These are phyloP conservation scores for Salvia rosmarinus DNA, from an alignment of 257 asterid genomes.

Conservation along the genomic window DNA sequence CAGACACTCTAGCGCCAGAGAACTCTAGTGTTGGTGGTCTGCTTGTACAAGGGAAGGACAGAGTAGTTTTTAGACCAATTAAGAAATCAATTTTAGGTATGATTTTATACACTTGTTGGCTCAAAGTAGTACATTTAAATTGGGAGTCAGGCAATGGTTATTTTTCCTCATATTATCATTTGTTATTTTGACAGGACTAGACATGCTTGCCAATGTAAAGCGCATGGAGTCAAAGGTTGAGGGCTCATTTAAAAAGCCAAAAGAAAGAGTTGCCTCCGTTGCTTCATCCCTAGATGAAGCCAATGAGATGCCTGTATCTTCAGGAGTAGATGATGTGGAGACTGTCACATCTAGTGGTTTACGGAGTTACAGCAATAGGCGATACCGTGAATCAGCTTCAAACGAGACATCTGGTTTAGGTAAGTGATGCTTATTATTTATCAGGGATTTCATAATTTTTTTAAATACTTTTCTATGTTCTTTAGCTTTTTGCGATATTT, in stretches of 20 bases:
- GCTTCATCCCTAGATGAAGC: slow-evolving; percentile 69
- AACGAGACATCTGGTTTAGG: slow-evolving; percentile 58
- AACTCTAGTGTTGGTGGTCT: slow-evolving; percentile 62
- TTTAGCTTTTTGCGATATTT: slow-evolving; percentile 19
- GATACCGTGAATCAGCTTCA: slow-evolving; percentile 68
- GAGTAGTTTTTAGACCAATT: slow-evolving; percentile 66
- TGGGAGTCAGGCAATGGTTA: neutral
- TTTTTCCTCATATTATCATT: slow-evolving; percentile 1
- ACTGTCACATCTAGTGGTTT: slow-evolving; percentile 35
- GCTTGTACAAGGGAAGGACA: slow-evolving; percentile 62
- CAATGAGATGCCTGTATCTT: slow-evolving; percentile 55
- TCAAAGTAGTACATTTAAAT: slow-evolving; percentile 11
- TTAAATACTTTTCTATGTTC: neutral
- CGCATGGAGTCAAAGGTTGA: slow-evolving; percentile 54
- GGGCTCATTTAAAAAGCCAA: slow-evolving; percentile 70
- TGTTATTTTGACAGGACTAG: slow-evolving; percentile 61
- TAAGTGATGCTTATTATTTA: slow-evolving; percentile 29
- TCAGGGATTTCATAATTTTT: neutral
- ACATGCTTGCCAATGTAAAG: slow-evolving; percentile 68
- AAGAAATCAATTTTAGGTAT: slow-evolving; percentile 78
- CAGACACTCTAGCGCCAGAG: slow-evolving; percentile 67
- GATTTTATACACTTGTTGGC: slow-evolving; percentile 7
- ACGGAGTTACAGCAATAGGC: slow-evolving; percentile 45
- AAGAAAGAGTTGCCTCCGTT: slow-evolving; percentile 63
- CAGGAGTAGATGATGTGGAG: slow-evolving; percentile 58